A percentile compares a stretch with the other conserved stretches of the same genome.
Conservation (phyloP, 352 stramenopile genomes). For the Halophytophthora polymorphica region DNA sequence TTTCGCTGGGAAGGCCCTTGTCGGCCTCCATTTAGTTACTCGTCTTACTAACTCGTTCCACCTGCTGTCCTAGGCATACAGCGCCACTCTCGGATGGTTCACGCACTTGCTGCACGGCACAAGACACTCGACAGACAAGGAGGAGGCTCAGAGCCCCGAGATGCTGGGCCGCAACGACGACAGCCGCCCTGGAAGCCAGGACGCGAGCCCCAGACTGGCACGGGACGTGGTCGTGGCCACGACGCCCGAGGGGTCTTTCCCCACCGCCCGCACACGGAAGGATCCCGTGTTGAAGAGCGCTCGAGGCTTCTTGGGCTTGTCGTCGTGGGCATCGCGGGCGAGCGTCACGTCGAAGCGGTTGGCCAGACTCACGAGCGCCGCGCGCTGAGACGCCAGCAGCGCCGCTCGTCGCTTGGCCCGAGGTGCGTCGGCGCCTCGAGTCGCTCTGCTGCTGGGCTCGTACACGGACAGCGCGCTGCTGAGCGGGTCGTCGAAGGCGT, state of each 20-base stretch:
- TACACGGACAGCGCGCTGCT: conserved; percentile 28
- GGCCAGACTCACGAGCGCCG: conserved; percentile 25
- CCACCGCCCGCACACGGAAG: conserved; percentile 11
- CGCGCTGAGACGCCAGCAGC: conserved; percentile 24
- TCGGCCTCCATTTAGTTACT: not conserved
- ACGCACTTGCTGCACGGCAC: too few species aligned
- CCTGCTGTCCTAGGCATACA: not conserved
- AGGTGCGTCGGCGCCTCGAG: conserved; percentile 3
- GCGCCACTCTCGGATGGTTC: too few species aligned
- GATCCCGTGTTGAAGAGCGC: conserved; percentile 15
- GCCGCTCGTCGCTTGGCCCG: conserved; percentile 11
- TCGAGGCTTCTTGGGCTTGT: conserved; percentile 12
- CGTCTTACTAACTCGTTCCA: not conserved
- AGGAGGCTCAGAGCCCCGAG: conserved; percentile 14
- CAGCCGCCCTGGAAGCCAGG: conserved; percentile 30
- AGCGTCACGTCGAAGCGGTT: conserved; percentile 56
- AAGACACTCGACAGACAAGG: conserved; percentile 3
- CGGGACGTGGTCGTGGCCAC: conserved; percentile 13
- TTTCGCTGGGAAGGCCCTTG: not conserved
- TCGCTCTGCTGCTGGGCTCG: conserved; percentile 19
- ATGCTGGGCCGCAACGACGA: conserved; percentile 24
- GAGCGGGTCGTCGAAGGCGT: conserved; percentile 57
- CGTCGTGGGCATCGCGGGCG: conserved; percentile 3
- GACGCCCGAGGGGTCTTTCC: conserved; percentile 5
- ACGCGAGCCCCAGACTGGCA: conserved; percentile 24